Evolutionary conservation across 2,329 filamentous ascomycete species (phyloP), one percentile per base, ranked within the genome.

Genomic region (Coleophoma crateriformis): DNA sequence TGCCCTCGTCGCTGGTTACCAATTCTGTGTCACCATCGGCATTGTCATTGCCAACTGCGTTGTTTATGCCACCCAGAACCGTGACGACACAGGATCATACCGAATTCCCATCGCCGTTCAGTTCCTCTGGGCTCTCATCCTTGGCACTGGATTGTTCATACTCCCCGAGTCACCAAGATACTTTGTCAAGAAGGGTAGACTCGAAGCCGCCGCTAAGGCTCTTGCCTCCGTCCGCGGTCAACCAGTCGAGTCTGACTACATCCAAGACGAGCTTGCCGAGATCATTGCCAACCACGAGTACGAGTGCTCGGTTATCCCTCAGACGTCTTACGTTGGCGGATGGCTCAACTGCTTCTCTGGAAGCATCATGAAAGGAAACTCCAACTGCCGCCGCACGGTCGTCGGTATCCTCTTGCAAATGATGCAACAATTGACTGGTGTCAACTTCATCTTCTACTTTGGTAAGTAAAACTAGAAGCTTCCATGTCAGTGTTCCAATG

Each of bases 401-500:
- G 71, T 88, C 3, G 85, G 84, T 8, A 73, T 87, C 14, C 58
- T 67, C 0, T 72, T 88, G 8, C 82, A 87, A 54, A 78, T 79
- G 47, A 67, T 85, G 7, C 84, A 88, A 65, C 85, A 88, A 58
- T 76, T 85, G 54, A 52, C 65, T 90, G 88, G 89, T 75, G 87
- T 94, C 71, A 95, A 95, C 78, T 95, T 92, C 71, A 88, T 94
- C 75, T 92, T 90, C 75, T 88, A 89, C 74, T 89, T 84, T 58
- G 78, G 77, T 27, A 27, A 27, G 27, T 27, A 27, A 27, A 7
- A 27, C 8, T 19, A 19, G 3, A 10, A 3, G 27, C 5, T 27
- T 27, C 27, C 27, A 27, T 27, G 27, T 27, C 27, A 27, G 2
- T 19, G 19, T 27, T 10, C 6, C 8, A 27, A 27, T 7, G 2